Conservation (phyloP, 208 protist genomes). For the Naegleria fowleri region DNA sequence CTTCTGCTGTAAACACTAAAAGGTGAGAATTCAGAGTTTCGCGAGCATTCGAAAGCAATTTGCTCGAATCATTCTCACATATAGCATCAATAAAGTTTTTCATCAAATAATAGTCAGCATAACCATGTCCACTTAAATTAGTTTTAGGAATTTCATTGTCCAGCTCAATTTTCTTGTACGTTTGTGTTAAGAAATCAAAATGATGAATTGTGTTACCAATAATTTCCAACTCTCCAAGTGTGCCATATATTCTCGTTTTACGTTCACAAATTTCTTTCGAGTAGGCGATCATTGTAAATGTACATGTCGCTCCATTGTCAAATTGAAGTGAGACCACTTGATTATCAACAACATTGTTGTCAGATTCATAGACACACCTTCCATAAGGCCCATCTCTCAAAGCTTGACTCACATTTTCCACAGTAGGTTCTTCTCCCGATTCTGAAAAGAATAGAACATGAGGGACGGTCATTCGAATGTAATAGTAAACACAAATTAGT, state of each 20-base stretch:
- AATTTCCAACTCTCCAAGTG: background rate
- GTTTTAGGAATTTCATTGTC: background rate
- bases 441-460: too few species aligned
- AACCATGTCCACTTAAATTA: background rate
- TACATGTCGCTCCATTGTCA: background rate
- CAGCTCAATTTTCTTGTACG: background rate
- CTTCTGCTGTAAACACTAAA: constrained; percentile 4
- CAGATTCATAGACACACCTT: constrained; percentile 15
- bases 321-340: constrained; percentile 9
- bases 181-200: background rate
- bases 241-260: background rate
- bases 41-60: background rate
- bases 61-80: background rate
- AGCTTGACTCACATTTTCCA: constrained; percentile 21
- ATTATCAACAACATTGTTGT: constrained; percentile 30
- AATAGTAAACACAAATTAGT: constrained; percentile 17
- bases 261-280: constrained; percentile 18
- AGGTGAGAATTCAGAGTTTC: background rate
- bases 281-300: constrained; percentile 14
- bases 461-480: too few species aligned
- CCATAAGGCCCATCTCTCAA: background rate
- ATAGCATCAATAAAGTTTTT: constrained; percentile 11
- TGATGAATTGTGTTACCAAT: background rate
- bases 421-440: background rate
- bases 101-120: constrained; percentile 14